Evolutionary conservation across 2,329 filamentous ascomycete genomes (phyloP).

Genomic region (Capronia epimyces): DNA sequence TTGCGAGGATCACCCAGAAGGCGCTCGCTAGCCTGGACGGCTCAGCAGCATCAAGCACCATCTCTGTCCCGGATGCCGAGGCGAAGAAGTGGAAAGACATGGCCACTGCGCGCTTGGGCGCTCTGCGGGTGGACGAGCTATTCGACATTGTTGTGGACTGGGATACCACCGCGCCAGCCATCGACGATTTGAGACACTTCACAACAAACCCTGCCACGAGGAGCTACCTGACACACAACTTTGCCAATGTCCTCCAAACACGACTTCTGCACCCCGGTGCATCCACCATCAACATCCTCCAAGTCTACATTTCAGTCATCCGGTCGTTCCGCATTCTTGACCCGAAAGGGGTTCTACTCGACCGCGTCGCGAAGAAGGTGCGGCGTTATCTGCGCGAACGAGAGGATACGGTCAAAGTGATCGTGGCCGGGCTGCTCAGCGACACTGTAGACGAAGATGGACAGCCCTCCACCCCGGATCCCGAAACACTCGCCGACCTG

Average conservation of each 20-base stretch:
- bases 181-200: slow-evolving; percentile 57
- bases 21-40: slow-evolving; percentile 30
- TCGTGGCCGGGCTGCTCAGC: slow-evolving; percentile 58
- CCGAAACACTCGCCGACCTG: slow-evolving; percentile 39
- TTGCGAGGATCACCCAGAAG: slow-evolving; percentile 49
- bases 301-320: slow-evolving; percentile 63
- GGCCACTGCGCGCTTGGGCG: slow-evolving; percentile 51
- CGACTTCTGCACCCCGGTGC: slow-evolving; percentile 59
- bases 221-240: slow-evolving; percentile 50
- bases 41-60: neutral
- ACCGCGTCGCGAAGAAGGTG: slow-evolving; percentile 61
- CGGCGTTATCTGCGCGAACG: slow-evolving; percentile 58
- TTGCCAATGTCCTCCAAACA: slow-evolving; percentile 49
- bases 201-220: slow-evolving; percentile 51
- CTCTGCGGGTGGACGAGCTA: slow-evolving; percentile 51
- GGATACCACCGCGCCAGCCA: slow-evolving; percentile 54
- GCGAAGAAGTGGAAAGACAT: slow-evolving; percentile 53
- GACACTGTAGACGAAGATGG: slow-evolving; percentile 43
- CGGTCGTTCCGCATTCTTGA: slow-evolving; percentile 59
- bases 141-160: slow-evolving; percentile 60
- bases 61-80: slow-evolving; percentile 37
- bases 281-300: slow-evolving; percentile 61
- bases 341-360: slow-evolving; percentile 59
- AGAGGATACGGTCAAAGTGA: slow-evolving; percentile 61
- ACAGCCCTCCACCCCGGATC: slow-evolving; percentile 34